A percentile compares a stretch with the other conserved stretches of the same genome.
phyloP scores from a whole-genome alignment of 179 eudicot species.

The Spinacia oleracea region DNA sequence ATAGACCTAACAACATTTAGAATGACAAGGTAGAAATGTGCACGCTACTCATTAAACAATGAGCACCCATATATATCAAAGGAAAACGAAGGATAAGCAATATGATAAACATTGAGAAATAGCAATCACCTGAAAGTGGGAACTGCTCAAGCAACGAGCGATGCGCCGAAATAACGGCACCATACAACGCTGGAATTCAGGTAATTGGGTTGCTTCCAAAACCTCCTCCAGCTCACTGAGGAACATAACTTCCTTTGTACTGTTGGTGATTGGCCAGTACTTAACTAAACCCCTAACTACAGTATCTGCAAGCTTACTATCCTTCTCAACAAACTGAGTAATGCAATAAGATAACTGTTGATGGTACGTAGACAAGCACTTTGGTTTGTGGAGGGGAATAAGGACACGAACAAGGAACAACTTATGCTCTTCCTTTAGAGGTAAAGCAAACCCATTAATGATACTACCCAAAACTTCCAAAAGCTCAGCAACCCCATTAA shows the following conservation, averaged over 20 bases:
- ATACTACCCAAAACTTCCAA: slow-evolving; percentile 63
- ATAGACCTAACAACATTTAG: neutral
- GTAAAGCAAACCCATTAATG: slow-evolving; percentile 67
- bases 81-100: neutral
- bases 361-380: slow-evolving; percentile 58
- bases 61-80: too few relatives aligned
- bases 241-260: slow-evolving; percentile 68
- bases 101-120: slow-evolving; percentile 5
- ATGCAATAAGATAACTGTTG: slow-evolving; percentile 67
- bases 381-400: slow-evolving; percentile 66
- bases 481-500: slow-evolving; percentile 68
- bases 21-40: neutral
- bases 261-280: slow-evolving; percentile 71
- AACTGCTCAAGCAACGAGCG: slow-evolving; percentile 49
- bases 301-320: slow-evolving; percentile 64
- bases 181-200: slow-evolving; percentile 66
- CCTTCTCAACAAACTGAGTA: slow-evolving; percentile 68
- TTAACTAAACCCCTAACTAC: slow-evolving; percentile 59
- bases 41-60: neutral
- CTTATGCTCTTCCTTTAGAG: slow-evolving; percentile 70
- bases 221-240: slow-evolving; percentile 65
- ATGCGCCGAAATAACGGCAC: slow-evolving; percentile 53
- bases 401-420: slow-evolving; percentile 53
- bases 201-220: slow-evolving; percentile 60
- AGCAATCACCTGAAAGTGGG: slow-evolving; percentile 51